These are phyloP conservation scores for Lipomyces spencermartinsiae DNA, from an alignment of 805 yeast genomes.

Conservation along the genomic window DNA sequence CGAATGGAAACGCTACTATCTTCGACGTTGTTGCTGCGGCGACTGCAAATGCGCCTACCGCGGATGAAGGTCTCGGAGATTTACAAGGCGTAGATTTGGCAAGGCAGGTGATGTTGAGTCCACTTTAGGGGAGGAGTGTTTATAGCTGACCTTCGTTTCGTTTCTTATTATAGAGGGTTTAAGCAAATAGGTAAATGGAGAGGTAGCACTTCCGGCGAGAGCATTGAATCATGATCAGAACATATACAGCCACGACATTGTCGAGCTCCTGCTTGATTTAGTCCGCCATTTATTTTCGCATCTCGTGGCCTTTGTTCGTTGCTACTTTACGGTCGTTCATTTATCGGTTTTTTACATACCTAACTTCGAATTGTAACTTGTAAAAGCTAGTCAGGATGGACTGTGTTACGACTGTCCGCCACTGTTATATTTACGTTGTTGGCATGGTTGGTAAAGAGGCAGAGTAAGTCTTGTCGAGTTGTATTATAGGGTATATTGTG, in stretches of 20 bases:
- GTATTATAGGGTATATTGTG: conserved; percentile 3
- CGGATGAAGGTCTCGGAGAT: conserved; percentile 49
- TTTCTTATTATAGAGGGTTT: conserved; percentile 48
- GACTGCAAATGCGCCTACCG: conserved; percentile 1
- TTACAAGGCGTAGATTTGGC: conserved; percentile 56
- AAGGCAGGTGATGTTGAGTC: conserved; percentile 31
- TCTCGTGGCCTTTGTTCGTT: not conserved
- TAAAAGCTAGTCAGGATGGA: not conserved
- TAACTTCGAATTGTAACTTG: not conserved
- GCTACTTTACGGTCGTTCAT: not conserved
- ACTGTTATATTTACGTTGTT: not conserved
- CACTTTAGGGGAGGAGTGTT: not conserved
- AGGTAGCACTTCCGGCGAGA: conserved; percentile 34
- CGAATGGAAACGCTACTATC: conserved; percentile 15
- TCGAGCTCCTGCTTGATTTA: not conserved
- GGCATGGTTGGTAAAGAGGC: not conserved
- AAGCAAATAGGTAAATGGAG: conserved; percentile 44
- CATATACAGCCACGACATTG: not conserved
- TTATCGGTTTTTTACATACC: not conserved
- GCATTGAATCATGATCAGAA: conserved; percentile 12
- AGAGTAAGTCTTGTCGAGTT: not conserved
- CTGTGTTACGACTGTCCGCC: not conserved
- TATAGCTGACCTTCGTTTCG: not conserved
- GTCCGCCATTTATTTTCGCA: not conserved
- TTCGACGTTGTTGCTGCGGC: conserved; percentile 28